Evolutionary conservation across 768 basidiomycete species (phyloP).

Genomic region (Auricularia sp.): DNA sequence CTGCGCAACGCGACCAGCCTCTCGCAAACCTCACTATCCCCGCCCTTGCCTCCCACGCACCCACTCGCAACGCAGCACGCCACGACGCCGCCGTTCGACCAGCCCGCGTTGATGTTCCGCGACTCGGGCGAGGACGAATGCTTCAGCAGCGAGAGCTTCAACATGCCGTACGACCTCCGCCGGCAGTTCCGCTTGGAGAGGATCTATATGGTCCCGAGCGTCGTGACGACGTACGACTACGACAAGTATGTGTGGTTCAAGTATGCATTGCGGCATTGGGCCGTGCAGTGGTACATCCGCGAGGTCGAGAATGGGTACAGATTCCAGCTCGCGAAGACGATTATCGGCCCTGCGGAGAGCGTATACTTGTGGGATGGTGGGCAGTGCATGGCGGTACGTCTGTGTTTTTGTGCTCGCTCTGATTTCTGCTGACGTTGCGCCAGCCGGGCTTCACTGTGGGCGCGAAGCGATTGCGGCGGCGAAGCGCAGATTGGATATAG

Average conservation of each 20-base stretch:
- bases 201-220: conserved; percentile 30
- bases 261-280: conserved; percentile 25
- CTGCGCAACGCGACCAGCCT: conserved; percentile 10
- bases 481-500: too few species aligned
- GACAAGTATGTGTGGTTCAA: conserved; percentile 7
- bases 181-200: conserved; percentile 27
- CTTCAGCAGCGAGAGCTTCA: conserved; percentile 31
- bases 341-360: conserved; percentile 25
- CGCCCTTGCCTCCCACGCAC: conserved; percentile 18
- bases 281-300: conserved; percentile 33
- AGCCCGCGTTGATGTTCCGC: conserved; percentile 25
- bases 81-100: conserved; percentile 19
- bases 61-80: conserved; percentile 13
- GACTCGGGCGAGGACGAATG: conserved; percentile 19
- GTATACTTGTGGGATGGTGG: conserved; percentile 27
- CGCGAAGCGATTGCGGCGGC: too few species aligned
- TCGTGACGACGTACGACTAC: conserved; percentile 28
- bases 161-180: conserved; percentile 33
- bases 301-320: conserved; percentile 26
- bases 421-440: too few species aligned
- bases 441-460: too few species aligned
- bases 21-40: background rate
- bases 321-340: conserved; percentile 26
- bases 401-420: background rate
- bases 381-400: conserved; percentile 21